Evolutionary conservation across 495 filamentous ascomycete genomes (phyloP), one percentile per base, ranked within the genome.

Genomic region (Penicillium argentinense): DNA sequence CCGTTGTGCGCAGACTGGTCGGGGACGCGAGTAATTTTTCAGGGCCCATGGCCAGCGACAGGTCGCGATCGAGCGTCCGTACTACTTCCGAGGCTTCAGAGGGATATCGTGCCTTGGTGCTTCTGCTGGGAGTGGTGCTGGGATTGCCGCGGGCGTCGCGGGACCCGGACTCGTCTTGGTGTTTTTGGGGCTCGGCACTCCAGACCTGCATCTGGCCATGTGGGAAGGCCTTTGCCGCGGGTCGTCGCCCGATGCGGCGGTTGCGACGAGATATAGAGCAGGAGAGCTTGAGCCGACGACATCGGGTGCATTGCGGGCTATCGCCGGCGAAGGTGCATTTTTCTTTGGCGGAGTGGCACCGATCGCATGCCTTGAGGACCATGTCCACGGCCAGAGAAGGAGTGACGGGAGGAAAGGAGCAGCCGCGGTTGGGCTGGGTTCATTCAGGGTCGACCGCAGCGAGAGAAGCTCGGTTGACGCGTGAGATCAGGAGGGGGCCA

Each of bases 281-380:
- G 23, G 42, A 28, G n/a, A 54, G 51, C 39, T 59, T 64, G 42
- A 64, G 47, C 23, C 55, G 57, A 12, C 40, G 49, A 39, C 60
- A 64, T 51, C 58, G 36, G n/a, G 47, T 40, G 55, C 60, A 64
- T 30, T 51, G 42, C 17, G 57, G 51, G 36, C 48, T 39, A 39
- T 44, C 49, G 19, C 41, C 48, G 11, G 45, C 34, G 38, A 57
- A 50, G 9, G 44, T 45, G 54, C 55, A 56, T 45, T 59, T 61
- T 38, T 62, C 60, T 48, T 62, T 54, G 42, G 40, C 57, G 37
- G 26, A 29, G 28, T 53, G 51, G 52, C 58, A 64, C 30, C 50
- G 51, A 33, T 62, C 52, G 47, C 60, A 64, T 40, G 55, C 54
- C 46, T 45, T 62, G 36, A 54, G 41, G 17, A 47, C 49, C 60